A percentile compares a stretch with the other conserved stretches of the same genome.
Evolutionary conservation across 1,284 basidiomycete species (phyloP).

Genomic region (Ustilago hordei): DNA sequence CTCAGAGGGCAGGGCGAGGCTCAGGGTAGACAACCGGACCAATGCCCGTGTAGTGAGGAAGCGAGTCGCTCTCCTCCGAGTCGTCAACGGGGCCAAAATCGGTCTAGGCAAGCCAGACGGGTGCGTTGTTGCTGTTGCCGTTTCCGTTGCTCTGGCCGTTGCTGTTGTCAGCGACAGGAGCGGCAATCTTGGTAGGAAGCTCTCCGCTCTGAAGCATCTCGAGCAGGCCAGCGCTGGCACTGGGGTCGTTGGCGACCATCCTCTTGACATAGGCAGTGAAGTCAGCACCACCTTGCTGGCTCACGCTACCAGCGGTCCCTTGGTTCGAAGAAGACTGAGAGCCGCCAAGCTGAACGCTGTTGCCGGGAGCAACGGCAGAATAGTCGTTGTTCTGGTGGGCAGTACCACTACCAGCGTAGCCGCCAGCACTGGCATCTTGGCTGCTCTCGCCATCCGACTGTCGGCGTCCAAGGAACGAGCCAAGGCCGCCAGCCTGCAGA

Average conservation of each 20-base stretch:
- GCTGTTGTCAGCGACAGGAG: slow-evolving; percentile 11
- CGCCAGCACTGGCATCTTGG: slow-evolving; percentile 20
- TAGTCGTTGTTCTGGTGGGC: slow-evolving; percentile 24
- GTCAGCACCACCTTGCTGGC: slow-evolving; percentile 1
- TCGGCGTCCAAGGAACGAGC: slow-evolving; percentile 10
- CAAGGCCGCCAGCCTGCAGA: slow-evolving; percentile 8
- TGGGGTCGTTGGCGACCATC: slow-evolving; percentile 8
- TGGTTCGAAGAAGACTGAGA: slow-evolving; percentile 17
- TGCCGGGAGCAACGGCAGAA: slow-evolving; percentile 19
- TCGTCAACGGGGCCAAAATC: slow-evolving; percentile 12
- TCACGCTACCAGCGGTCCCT: slow-evolving; percentile 17
- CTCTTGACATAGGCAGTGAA: slow-evolving; percentile 3
- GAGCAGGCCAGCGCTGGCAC: slow-evolving; percentile 2
- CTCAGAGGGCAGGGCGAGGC: slow-evolving; percentile 2
- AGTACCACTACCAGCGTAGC: slow-evolving; percentile 15
- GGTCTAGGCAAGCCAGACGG: slow-evolving; percentile 12
- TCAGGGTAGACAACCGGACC: slow-evolving; percentile 12
- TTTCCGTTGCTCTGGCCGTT: background rate
- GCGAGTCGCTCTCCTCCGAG: slow-evolving; percentile 6
- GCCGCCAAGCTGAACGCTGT: slow-evolving; percentile 18
- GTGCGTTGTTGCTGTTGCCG: background rate
- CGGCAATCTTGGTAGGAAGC: slow-evolving; percentile 17
- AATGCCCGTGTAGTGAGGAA: slow-evolving; percentile 23
- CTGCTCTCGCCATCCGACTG: background rate
- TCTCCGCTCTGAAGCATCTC: background rate